phyloP scores from a whole-genome alignment of 2,329 filamentous ascomycete species.

The Epichloe scottii region DNA sequence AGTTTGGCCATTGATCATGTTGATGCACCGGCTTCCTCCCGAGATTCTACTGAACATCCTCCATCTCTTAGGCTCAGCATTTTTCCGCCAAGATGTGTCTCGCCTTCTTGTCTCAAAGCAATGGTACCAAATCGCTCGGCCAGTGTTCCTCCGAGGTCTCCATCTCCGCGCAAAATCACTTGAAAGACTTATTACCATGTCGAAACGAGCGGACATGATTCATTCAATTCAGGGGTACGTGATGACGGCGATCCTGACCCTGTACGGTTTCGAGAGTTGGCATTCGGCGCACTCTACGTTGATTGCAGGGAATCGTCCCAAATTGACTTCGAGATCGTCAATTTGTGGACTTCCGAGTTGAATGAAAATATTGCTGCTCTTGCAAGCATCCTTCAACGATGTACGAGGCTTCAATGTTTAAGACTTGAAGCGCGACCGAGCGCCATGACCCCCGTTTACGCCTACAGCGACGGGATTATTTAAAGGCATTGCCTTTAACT shows the following conservation, averaged over 20 bases:
- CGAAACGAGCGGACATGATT: constrained; percentile 1
- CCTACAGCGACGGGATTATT: constrained; percentile 4
- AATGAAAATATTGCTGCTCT: constrained; percentile 1
- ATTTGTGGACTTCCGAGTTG: constrained; percentile 4
- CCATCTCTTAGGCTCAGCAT: constrained; percentile 4
- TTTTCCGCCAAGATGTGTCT: constrained; percentile 5
- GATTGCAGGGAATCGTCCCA: not conserved
- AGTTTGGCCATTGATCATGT: not conserved
- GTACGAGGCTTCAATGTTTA: constrained; percentile 3
- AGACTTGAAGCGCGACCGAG: constrained; percentile 5
- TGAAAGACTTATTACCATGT: not conserved
- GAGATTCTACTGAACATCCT: constrained; percentile 6
- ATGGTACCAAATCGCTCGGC: constrained; percentile 5
- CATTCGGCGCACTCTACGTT: not conserved
- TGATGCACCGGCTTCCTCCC: constrained; percentile 3
- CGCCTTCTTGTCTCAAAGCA: constrained; percentile 6
- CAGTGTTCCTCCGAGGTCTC: constrained; percentile 5
- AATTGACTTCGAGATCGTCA: not conserved
- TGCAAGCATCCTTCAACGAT: constrained; percentile 4
- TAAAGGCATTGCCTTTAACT: constrained; percentile 2
- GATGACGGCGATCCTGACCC: not conserved
- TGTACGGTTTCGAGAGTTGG: constrained; percentile 6
- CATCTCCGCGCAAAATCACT: constrained; percentile 3
- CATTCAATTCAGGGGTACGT: constrained; percentile 3
- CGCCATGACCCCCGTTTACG: constrained; percentile 1